phyloP scores from a whole-genome alignment of 1,284 basidiomycete genomes.

The Porodaedalea pini region DNA sequence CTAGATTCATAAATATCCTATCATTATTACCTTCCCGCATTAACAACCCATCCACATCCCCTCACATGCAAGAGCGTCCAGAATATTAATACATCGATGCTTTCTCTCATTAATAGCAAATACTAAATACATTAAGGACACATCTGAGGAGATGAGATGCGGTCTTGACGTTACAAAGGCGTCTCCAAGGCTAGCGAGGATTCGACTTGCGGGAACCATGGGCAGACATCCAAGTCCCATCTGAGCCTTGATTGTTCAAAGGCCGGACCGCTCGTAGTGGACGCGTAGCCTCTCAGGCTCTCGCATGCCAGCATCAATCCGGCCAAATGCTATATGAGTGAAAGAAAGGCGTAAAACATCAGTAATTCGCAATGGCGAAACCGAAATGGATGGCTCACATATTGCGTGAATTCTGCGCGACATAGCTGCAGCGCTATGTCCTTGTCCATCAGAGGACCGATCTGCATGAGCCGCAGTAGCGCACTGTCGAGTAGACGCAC shows the following conservation, averaged over 20 bases:
- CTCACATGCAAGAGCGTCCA: too few relatives aligned
- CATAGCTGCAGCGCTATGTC: constrained; percentile 14
- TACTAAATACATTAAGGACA: too few relatives aligned
- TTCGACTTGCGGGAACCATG: constrained; percentile 13
- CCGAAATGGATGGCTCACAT: background rate
- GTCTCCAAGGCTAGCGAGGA: background rate
- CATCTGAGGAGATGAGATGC: too few relatives aligned
- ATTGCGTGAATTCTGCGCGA: constrained; percentile 10
- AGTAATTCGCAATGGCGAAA: background rate
- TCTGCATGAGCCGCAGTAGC: background rate
- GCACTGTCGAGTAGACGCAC: background rate
- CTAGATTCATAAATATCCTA: too few relatives aligned
- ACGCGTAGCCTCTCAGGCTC: background rate
- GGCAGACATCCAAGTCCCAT: constrained; percentile 12
- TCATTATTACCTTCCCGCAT: too few relatives aligned
- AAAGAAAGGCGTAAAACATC: background rate
- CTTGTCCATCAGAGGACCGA: background rate
- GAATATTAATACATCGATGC: too few relatives aligned
- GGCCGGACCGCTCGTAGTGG: background rate
- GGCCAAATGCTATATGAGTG: constrained; percentile 5
- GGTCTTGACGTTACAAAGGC: too few relatives aligned
- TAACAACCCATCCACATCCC: too few relatives aligned
- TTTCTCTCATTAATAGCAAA: too few relatives aligned
- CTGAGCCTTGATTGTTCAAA: background rate
- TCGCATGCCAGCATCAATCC: constrained; percentile 3